These are phyloP conservation scores for Globisporangium splendens DNA, from an alignment of 352 stramenopile genomes.

Conservation along the genomic window DNA sequence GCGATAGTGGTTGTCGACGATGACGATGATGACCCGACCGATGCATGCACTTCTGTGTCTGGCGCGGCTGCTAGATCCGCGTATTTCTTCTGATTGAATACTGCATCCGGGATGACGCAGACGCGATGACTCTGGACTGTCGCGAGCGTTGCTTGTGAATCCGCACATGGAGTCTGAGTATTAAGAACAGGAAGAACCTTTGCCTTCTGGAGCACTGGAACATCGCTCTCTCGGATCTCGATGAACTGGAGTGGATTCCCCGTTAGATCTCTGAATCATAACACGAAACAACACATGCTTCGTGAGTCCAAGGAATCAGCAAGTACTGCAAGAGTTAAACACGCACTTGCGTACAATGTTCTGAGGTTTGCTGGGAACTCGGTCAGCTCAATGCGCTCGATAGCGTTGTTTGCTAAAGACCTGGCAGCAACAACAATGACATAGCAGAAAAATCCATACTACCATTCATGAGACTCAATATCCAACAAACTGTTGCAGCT, in stretches of 20 bases:
- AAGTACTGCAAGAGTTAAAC: neutral
- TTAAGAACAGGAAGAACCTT: neutral
- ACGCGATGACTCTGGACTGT: slow-evolving; percentile 7
- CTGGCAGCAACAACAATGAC: no score
- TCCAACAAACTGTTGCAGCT: neutral
- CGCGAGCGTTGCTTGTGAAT: slow-evolving; percentile 4
- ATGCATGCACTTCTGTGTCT: neutral
- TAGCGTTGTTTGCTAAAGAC: slow-evolving; percentile 10
- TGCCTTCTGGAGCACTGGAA: neutral
- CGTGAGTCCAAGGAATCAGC: neutral
- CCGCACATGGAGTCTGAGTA: neutral
- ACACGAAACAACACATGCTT: no score
- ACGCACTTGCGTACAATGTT: slow-evolving; percentile 5
- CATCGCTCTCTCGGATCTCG: slow-evolving; percentile 15
- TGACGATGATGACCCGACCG: neutral
- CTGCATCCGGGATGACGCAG: slow-evolving; percentile 15
- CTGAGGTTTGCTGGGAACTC: slow-evolving; percentile 1
- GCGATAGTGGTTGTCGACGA: slow-evolving; percentile 1
- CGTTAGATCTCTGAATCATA: slow-evolving; percentile 5
- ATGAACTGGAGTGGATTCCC: slow-evolving; percentile 11
- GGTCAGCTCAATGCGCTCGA: slow-evolving; percentile 9
- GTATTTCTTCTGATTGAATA: slow-evolving; percentile 11
- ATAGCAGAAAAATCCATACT: neutral
- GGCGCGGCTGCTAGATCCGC: neutral
- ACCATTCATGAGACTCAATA: neutral